These are phyloP conservation scores for Phallus indusiatus DNA, from an alignment of 768 basidiomycete genomes.

Conservation along the genomic window DNA sequence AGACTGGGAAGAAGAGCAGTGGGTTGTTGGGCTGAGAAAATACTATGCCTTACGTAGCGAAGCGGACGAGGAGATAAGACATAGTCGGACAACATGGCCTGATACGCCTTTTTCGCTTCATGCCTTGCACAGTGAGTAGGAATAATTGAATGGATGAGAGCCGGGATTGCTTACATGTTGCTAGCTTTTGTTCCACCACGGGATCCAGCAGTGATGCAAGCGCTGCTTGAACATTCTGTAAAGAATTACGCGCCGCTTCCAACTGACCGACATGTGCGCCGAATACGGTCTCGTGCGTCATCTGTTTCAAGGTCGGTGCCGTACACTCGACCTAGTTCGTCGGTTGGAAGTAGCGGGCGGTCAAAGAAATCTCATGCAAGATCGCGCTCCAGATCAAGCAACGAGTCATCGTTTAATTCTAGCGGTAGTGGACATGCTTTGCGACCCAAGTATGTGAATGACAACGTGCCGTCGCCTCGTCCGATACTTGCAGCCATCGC, in stretches of 20 bases:
- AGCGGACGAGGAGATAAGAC: conserved; percentile 52
- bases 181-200: conserved; percentile 64
- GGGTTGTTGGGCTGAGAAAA: conserved; percentile 51
- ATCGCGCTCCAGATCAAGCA: conserved; percentile 18
- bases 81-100: conserved; percentile 55
- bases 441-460: conserved; percentile 35
- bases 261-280: conserved; percentile 54
- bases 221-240: conserved; percentile 62
- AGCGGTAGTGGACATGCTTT: conserved; percentile 18
- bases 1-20: conserved; percentile 60
- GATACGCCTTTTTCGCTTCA: conserved; percentile 72
- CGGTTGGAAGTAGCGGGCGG: conserved; percentile 27
- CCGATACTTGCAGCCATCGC: conserved; percentile 33
- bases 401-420: conserved; percentile 17
- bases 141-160: conserved; percentile 1
- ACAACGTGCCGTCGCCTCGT: conserved; percentile 28
- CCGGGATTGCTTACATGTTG: conserved; percentile 1
- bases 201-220: conserved; percentile 58
- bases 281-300: conserved; percentile 54
- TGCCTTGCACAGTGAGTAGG: conserved; percentile 56
- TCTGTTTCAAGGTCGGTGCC: conserved; percentile 55
- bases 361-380: conserved; percentile 36
- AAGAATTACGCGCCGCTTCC: conserved; percentile 67
- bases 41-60: conserved; percentile 65
- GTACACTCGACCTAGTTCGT: conserved; percentile 35